Percentiles rank a stretch among this genome's conserved stretches.
Evolutionary conservation across 176 grass and related monocot species (phyloP).

Genomic region (Musa beccarii): DNA sequence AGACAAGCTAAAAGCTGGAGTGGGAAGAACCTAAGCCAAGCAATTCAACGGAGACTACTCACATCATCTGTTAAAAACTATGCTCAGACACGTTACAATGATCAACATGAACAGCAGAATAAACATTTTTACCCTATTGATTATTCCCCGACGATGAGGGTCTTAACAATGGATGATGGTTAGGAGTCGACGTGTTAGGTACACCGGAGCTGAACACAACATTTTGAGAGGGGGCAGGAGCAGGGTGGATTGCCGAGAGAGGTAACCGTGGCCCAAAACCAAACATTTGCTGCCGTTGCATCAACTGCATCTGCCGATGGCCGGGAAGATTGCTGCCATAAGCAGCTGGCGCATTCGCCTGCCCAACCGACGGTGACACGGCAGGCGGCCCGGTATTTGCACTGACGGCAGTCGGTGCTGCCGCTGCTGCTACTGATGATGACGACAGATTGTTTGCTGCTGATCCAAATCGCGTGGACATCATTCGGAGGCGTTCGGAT

Average conservation of each 20-base stretch:
- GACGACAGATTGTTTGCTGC: constrained; percentile 14
- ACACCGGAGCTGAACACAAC: constrained; percentile 48
- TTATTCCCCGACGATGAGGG: constrained; percentile 60
- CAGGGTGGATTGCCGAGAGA: constrained; percentile 47
- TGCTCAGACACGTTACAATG: background rate
- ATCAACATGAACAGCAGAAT: constrained; percentile 10
- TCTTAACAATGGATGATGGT: constrained; percentile 58
- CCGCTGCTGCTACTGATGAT: constrained; percentile 7
- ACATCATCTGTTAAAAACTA: constrained; percentile 10
- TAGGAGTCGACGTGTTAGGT: constrained; percentile 28
- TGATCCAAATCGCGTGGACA: constrained; percentile 27
- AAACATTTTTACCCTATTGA: constrained; percentile 40
- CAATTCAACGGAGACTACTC: background rate
- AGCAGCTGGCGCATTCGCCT: constrained; percentile 21
- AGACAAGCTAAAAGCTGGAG: background rate
- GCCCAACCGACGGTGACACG: constrained; percentile 26
- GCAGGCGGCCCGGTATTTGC: constrained; percentile 31
- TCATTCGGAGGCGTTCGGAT: constrained; percentile 40
- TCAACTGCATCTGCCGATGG: constrained; percentile 48
- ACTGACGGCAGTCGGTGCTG: constrained; percentile 20
- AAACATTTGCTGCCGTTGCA: constrained; percentile 64
- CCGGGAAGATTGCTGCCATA: constrained; percentile 33
- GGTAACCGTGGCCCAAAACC: constrained; percentile 58
- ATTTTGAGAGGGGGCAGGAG: constrained; percentile 27
- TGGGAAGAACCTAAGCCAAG: background rate